Evolutionary conservation across 257 asterid genomes (phyloP).

Genomic region (Solanum phureja): DNA sequence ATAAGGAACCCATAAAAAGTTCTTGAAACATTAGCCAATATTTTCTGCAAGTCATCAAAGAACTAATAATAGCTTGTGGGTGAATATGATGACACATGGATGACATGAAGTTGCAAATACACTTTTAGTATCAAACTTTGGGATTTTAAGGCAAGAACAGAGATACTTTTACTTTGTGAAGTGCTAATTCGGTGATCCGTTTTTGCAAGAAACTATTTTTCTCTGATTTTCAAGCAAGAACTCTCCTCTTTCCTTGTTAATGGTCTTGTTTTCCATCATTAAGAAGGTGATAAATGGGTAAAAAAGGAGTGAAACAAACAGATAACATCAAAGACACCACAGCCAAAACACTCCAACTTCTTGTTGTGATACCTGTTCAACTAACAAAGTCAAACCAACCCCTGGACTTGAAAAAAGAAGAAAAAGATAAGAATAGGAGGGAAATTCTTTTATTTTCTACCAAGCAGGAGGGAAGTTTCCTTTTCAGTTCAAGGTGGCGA

Average conservation of each 20-base stretch:
- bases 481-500: neutral
- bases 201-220: neutral
- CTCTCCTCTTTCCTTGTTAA: neutral
- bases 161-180: neutral
- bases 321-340: neutral
- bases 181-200: neutral
- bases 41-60: neutral
- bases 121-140: neutral
- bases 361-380: neutral
- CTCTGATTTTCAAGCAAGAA: neutral
- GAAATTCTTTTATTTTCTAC: neutral
- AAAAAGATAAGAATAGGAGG: neutral
- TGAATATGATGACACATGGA: neutral
- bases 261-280: neutral
- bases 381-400: neutral
- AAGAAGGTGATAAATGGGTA: neutral
- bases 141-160: neutral
- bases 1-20: neutral
- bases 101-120: neutral
- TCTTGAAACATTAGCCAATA: neutral
- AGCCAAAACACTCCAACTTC: neutral
- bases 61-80: neutral
- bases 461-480: neutral
- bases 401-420: neutral
- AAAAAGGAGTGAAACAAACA: neutral